A percentile compares a stretch with the other conserved stretches of the same genome.
phyloP scores from a whole-genome alignment of 345 rosid species.

The Acer negundo region DNA sequence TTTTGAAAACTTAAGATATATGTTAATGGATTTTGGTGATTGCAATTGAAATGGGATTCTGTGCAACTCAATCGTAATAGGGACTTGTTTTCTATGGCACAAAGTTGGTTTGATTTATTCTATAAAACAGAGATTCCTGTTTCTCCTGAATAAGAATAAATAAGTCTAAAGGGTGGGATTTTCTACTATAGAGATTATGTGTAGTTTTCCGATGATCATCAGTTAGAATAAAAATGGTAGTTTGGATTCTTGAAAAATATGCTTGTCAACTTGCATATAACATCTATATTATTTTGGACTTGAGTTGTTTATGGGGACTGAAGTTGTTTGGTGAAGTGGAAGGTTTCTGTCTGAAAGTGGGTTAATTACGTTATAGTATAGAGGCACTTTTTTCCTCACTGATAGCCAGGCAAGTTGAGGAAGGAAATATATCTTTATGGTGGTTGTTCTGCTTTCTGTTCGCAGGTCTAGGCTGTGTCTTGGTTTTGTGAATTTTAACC shows the following conservation, averaged over 20 bases:
- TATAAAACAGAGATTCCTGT: neutral
- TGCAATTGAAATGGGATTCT: neutral
- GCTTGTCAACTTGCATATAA: neutral
- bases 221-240: neutral
- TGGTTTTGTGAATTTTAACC: neutral
- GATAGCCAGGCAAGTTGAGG: conserved; percentile 4
- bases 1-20: neutral
- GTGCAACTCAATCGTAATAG: neutral
- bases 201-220: neutral
- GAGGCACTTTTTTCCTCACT: neutral
- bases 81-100: neutral
- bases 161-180: neutral
- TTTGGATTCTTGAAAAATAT: neutral
- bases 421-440: neutral
- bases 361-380: neutral
- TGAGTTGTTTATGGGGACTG: too few species aligned
- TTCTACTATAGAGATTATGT: neutral
- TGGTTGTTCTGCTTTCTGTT: neutral
- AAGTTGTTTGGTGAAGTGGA: neutral
- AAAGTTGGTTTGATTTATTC: neutral
- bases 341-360: neutral
- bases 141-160: neutral
- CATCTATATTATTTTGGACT: neutral
- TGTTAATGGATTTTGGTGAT: neutral
- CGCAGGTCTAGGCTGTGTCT: neutral